Evolutionary conservation across 306 rosid genomes (phyloP), one percentile per base, ranked within the genome.

Genomic region (Alnus rubra): DNA sequence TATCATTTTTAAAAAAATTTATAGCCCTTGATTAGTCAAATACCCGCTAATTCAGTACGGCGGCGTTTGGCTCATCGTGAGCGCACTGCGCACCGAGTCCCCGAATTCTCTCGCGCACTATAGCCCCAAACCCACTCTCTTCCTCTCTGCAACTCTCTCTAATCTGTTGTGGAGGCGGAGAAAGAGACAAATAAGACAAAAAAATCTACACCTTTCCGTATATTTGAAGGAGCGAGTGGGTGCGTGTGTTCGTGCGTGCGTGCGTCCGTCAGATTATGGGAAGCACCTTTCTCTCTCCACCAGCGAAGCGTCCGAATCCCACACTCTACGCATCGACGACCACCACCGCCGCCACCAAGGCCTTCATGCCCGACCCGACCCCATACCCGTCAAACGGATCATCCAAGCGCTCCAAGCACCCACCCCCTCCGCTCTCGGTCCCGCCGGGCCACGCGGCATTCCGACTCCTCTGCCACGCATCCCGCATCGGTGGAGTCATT

Each of bases 401-500:
- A 16, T 76, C 90, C 51, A 92, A 92, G 82, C 96, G 97, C 74
- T 80, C 88, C 55, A 90, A 88, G 83, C 69, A 65, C 59, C 89
- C 78, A 6, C 89, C 79, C 3, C 83, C 78, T 23, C 90, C 94
- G 0, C 85, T 92, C 39, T 9, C 70, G 47, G 80, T 88, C 0
- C 93, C 97, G 5, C 77, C 89, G 0, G 99, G 94, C 33, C 97
- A 96, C 78, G 85, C 77, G 8, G 82, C 96, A 12, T 93, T 96
- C 85, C 96, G 99, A 55, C 83, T 96, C 78, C 94, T 96, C 80
- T 96, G 98, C 84, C 88, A 96, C 81, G 82, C 93, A 31, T 87
- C 99, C 1, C 89, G 99, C 73, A 88, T 93, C 60, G 99, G 99
- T 44, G 99, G 99, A 19, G 91, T 96, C 2, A 96, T 96, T 52